Evolutionary conservation across 352 stramenopile species (phyloP), one percentile per base, ranked within the genome.

Genomic region (Globisporangium orthogonon): DNA sequence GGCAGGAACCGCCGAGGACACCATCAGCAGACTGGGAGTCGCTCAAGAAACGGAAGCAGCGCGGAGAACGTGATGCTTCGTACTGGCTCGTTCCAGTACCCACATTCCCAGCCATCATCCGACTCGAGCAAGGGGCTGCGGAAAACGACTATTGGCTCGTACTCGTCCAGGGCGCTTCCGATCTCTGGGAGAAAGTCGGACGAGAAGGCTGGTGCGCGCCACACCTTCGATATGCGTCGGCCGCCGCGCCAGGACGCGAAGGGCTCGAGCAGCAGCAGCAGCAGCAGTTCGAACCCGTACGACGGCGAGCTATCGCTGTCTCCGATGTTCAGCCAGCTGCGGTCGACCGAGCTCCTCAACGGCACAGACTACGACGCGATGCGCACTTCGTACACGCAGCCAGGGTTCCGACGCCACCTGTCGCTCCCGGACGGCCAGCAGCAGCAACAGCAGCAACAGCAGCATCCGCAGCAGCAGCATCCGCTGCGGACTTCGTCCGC

Each of bases 391-490:
- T 52, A 37, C 46, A 53, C 50, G 35, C 66, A 65, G 15, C 58
- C 59, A 4, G 44, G 53, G 31, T 73, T 86, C 17, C 70, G 75
- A 3, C 71, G 76, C 39, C 75, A 78, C 29, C 39, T 70, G 31
- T 85, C 76, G 10, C 51, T 78, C 58, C 70, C 23, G 45, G 53
- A 35, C 54, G 33, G 52, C 13, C 62, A 70, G 37, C 61, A 62
- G 54, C 64, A 68, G 29, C 58, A 60, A 43, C 58, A 61, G n/a
- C 52, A 31, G 6, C 48, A 41, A 30, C 62, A 70, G 37, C 61
- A 62, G 54, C 64, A 68, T n/a, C n/a, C n/a, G 29, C 58, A 60
- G 41, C 58, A 61, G n/a, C 52, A 31, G 6, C 48, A 41, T 31
- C 43, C 15, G 18, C 17, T 17, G 44, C n/a, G 6, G 43, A 30